These are phyloP conservation scores for Alternaria longipes DNA, from an alignment of 2,329 filamentous ascomycete species.

Conservation along the genomic window DNA sequence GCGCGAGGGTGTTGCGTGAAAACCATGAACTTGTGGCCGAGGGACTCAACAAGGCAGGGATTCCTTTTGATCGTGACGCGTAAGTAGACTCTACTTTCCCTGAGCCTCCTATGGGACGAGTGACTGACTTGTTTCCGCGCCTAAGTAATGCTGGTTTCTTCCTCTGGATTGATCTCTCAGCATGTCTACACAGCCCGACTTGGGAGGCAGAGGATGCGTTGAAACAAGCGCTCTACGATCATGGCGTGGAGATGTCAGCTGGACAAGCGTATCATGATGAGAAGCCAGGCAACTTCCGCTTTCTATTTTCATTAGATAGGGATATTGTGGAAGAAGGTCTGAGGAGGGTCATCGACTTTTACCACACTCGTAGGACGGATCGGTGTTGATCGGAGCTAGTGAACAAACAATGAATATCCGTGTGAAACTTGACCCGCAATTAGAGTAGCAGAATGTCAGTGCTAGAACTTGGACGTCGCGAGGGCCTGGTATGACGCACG, in stretches of 20 bases:
- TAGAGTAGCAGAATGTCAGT: neutral
- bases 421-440: neutral
- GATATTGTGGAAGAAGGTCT: conserved; percentile 49
- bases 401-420: neutral
- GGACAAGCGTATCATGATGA: conserved; percentile 48
- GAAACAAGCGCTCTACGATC: conserved; percentile 25
- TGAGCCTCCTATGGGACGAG: neutral
- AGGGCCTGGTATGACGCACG: neutral
- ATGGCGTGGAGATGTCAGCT: conserved; percentile 33
- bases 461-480: neutral
- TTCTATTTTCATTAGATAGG: conserved; percentile 53
- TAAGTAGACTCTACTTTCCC: neutral
- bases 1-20: neutral
- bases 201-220: conserved; percentile 36
- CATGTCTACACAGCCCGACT: conserved; percentile 18
- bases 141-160: conserved; percentile 66
- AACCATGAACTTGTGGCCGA: conserved; percentile 1
- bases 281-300: conserved; percentile 54
- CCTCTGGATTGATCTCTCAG: conserved; percentile 61
- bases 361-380: neutral
- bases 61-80: conserved; percentile 8
- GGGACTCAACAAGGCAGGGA: conserved; percentile 5
- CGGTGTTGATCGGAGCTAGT: neutral
- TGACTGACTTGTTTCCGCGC: neutral
- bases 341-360: conserved; percentile 23